phyloP scores from a whole-genome alignment of 306 rosid species.

The Bauhinia variegata region DNA sequence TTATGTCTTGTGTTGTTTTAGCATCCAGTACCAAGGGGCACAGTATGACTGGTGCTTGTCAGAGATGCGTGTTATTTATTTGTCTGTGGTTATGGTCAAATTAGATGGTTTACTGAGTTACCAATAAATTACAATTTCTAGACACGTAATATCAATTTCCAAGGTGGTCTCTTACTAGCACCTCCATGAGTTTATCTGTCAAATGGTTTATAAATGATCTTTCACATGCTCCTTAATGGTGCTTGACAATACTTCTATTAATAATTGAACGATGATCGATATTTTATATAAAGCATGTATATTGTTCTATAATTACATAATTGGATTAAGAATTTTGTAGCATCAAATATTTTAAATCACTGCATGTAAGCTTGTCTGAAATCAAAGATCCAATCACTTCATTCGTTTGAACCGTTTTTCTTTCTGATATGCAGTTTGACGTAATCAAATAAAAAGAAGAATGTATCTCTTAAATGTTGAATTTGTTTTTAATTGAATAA shows the following conservation, averaged over 20 bases:
- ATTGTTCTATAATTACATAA: too few species aligned
- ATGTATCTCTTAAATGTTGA: background rate
- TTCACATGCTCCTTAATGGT: conserved; percentile 2
- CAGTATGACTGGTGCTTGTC: too few species aligned
- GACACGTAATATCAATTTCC: background rate
- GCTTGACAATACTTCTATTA: background rate
- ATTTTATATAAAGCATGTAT: too few species aligned
- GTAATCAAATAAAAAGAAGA: background rate
- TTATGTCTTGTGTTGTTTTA: too few species aligned
- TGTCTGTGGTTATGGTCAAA: background rate
- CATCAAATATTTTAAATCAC: too few species aligned
- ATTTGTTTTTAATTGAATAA: too few species aligned
- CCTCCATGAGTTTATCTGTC: conserved; percentile 12
- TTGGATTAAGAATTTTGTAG: too few species aligned
- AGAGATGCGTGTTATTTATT: too few species aligned
- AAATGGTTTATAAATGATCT: background rate
- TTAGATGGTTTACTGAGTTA: background rate
- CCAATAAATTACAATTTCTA: conserved; percentile 11
- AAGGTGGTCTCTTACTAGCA: conserved; percentile 9
- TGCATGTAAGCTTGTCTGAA: too few species aligned
- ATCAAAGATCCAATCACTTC: background rate
- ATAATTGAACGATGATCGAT: too few species aligned
- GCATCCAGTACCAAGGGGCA: too few species aligned
- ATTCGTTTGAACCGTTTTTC: background rate
- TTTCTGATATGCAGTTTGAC: too few species aligned